Evolutionary conservation across 2,329 filamentous ascomycete species (phyloP), one percentile per base, ranked within the genome.

Genomic region (Penicillium sp.): DNA sequence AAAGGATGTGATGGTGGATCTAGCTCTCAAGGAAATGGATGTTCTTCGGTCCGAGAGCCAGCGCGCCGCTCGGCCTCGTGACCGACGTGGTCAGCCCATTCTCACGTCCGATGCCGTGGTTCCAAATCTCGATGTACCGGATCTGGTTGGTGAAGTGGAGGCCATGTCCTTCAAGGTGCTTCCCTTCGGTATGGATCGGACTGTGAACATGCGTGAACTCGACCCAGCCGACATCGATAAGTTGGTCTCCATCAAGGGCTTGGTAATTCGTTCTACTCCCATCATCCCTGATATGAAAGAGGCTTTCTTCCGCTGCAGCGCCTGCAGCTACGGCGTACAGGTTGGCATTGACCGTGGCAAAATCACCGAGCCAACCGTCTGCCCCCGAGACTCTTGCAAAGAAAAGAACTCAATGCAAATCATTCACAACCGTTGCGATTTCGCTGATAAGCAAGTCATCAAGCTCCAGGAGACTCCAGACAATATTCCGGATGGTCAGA

Each of bases 271-370:
- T 58, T 89, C 94, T 3, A 97, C 94, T 0, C 91, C 94, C 0
- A 90, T 99, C 61, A 97, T 99, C 61, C 94, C 94, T 0, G 94
- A 99, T 67, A 99, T 99, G 95, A 97, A 95, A 76, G 90, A 96
- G 70, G 94, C 94, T 0, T 97, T 96, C 77, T 99, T 99, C 84
- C 89, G 90, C 60, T 99, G 94, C 76, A 90, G 91, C 55, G 85
- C 93, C 26, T 99, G 94, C 76, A 91, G 91, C 67, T 91, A 97
- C 74, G 93, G 90, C 4, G 85, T 96, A 57, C 90, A 89, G 59
- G 91, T 97, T 51, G 89, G 91, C 53, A 88, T 99, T 66, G 94
- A 99, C 70, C 88, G 94, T 67, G 94, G 95, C 72, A 94, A 93
- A 77, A 99, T 99, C 67, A 87, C 90, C 19, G 94, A 99, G 73